Evolutionary conservation across 805 yeast genomes (phyloP), one percentile per base, ranked within the genome.

Genomic region (Pichia insulana): DNA sequence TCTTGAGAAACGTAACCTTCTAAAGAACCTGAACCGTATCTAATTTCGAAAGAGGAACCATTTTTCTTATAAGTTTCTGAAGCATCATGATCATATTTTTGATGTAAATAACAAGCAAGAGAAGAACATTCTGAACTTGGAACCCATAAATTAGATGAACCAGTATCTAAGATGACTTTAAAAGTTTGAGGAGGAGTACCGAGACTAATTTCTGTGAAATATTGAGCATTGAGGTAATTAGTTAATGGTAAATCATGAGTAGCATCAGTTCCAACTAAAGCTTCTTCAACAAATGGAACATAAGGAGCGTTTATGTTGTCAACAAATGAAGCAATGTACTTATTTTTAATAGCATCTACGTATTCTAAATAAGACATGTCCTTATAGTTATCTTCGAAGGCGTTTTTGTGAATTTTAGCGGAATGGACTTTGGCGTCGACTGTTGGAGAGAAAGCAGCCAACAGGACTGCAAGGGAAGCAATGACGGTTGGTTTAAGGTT

Each of bases 121-220:
- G 96, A 87, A 39, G 87, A 70, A 69, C 98, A 92, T 51, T 85
- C 88, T 35, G 71, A 52, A 47, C 94, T 76, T 42, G 98, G 98
- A 49, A 92, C 87, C 98, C 98, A 92, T 68, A 92, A 72, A 67
- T 92, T 92, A 36, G 97, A 84, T 36, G 96, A 85, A 33, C 98
- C 98, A 20, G 98, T 90, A 65, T 92, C 98, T 57, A 92, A 72
- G 49, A 92, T 78, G 39, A 92, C 97, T 72, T 90, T 90, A 68
- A 92, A 92, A 15, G 75, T 62, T 70, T 92, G 98, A 39, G 84
- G 86, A 9, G 98, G 98, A 33, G 96, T 83, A 53, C 98, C 98
- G 45, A 92, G 58, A 44, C 78, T 70, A 55, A 92, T 84, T 59
- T 90, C 97, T 35, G 98, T 83, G 63, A 74, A 92, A 67, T 92